Evolutionary conservation across 768 basidiomycete genomes (phyloP).

Genomic region (Podaxis mareebaensis): DNA sequence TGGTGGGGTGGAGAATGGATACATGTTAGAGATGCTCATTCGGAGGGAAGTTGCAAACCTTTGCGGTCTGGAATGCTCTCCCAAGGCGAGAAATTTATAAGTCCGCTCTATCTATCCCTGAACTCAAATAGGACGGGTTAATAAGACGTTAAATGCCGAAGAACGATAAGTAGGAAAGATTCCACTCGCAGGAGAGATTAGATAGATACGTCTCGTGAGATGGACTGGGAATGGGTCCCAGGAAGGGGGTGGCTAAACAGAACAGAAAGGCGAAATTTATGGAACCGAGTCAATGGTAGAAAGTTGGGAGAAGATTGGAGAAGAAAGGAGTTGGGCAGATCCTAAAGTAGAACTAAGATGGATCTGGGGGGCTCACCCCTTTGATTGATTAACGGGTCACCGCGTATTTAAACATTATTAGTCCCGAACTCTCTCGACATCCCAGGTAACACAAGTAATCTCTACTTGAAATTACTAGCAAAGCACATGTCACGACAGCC

Average conservation of each 20-base stretch:
- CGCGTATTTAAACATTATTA: not conserved
- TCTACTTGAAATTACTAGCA: not conserved
- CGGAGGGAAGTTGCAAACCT: conserved; percentile 3
- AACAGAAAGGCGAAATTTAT: not conserved
- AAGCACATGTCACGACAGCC: no score
- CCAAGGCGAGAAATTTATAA: not conserved
- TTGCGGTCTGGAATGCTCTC: not conserved
- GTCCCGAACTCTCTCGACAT: not conserved
- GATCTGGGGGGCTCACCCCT: not conserved
- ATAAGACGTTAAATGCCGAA: not conserved
- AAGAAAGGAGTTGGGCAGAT: not conserved
- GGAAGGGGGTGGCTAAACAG: not conserved
- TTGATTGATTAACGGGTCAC: not conserved
- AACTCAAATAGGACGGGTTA: not conserved
- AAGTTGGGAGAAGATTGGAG: not conserved
- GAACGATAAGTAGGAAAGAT: not conserved
- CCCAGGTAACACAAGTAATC: not conserved
- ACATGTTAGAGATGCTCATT: conserved; percentile 4
- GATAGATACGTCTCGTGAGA: conserved; percentile 6
- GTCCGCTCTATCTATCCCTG: not conserved
- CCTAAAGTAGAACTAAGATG: not conserved
- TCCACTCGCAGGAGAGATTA: not conserved
- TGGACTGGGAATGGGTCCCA: not conserved
- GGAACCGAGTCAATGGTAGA: not conserved
- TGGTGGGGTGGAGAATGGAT: not conserved